Evolutionary conservation across 495 filamentous ascomycete species (phyloP), one percentile per base, ranked within the genome.

Genomic region (Penicillium samsonianum): DNA sequence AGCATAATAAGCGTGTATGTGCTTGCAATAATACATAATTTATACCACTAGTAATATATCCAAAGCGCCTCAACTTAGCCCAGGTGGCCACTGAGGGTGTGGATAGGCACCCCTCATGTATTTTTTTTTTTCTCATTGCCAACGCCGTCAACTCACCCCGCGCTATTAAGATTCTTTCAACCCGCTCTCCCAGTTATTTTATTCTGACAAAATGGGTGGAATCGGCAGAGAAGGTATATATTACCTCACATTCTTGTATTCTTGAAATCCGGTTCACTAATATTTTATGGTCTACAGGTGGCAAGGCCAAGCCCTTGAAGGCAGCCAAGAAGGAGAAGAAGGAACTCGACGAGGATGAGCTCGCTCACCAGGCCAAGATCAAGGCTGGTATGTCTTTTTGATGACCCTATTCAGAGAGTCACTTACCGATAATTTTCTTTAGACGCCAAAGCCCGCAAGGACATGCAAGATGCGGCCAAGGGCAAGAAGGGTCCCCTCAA

Each of bases 291-390:
- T 40, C 6, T 20, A 40, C 61, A 92, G 89, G 89, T 74, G 89
- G 89, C 79, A 92, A 92, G 78, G 85, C 82, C 62, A 92, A 92
- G 82, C 89, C 89, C 59, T 80, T 91, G 67, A 92, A 92, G 83
- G 76, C 82, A 30, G 77, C 89, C 17, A 92, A 91, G 83, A 92
- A 91, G 78, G 80, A 81, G 26, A 77, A 82, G 67, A 87, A 88
- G 78, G 87, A 89, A 0, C 64, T 90, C 30, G 88, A 91, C 58
- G 88, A 91, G 0, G 89, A 92, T 20, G 89, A 91, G 25, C 73
- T 85, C 67, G 88, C 89, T 5, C 89, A 82, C 78, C 80, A 77
- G 63, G 87, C 88, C 73, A 92, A 87, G 82, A 82, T 87, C 76
- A 83, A 73, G 57, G 86, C 85, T 50, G 86, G 89, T 91, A 78